Evolutionary conservation across 805 yeast genomes (phyloP).

Genomic region (Monosporozyma yasuniensis): DNA sequence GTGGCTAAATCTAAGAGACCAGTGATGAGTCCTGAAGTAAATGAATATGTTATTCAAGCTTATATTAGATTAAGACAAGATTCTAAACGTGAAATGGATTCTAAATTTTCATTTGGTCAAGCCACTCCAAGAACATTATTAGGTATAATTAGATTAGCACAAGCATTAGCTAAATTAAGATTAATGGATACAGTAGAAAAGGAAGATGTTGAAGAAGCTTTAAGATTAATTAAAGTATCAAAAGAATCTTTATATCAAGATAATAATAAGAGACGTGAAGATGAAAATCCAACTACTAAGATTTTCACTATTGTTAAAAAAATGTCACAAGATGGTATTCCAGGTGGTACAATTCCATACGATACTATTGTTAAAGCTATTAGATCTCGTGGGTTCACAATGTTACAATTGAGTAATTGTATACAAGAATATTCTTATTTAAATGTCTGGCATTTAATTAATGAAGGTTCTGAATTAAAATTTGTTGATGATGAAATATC

Average conservation of each 20-base stretch:
- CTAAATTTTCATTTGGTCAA: constrained; percentile 74
- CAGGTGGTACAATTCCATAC: constrained; percentile 33
- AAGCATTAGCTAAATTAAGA: constrained; percentile 86
- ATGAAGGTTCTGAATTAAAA: constrained; percentile 57
- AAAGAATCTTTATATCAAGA: constrained; percentile 66
- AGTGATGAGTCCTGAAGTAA: constrained; percentile 69
- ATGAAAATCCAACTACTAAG: constrained; percentile 55
- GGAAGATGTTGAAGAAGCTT: constrained; percentile 92
- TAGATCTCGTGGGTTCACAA: constrained; percentile 75
- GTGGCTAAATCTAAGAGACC: constrained; percentile 83
- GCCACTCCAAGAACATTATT: constrained; percentile 92
- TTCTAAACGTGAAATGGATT: constrained; percentile 66
- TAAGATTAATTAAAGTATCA: constrained; percentile 79
- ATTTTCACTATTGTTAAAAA: constrained; percentile 64
- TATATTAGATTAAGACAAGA: constrained; percentile 92
- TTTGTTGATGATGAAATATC: constrained; percentile 38
- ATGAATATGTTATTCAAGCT: constrained; percentile 75
- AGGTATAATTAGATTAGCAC: constrained; percentile 86
- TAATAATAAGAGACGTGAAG: constrained; percentile 43
- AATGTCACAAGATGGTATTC: constrained; percentile 37
- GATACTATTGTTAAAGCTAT: constrained; percentile 51
- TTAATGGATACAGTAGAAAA: constrained; percentile 61
- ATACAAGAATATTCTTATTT: constrained; percentile 62
- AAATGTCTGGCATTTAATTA: constrained; percentile 68
- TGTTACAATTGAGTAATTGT: constrained; percentile 67